Conservation (phyloP, 2,329 filamentous ascomycete species). For the Stachybotrys elegans region DNA sequence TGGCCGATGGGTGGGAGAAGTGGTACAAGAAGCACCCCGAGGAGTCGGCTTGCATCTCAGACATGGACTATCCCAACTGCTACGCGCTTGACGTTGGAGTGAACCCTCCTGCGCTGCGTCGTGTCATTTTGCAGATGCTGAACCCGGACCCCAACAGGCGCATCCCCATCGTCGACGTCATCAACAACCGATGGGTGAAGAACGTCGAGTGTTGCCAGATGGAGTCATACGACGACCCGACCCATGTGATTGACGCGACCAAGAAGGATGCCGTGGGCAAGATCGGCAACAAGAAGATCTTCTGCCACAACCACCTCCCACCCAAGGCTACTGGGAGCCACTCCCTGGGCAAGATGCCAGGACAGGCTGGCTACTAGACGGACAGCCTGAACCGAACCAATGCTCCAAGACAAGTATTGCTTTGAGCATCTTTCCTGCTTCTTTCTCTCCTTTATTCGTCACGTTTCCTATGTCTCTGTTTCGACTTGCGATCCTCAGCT, state of each 20-base stretch:
- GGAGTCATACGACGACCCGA: conserved; percentile 62
- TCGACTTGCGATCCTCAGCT: too few relatives aligned
- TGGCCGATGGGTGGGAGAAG: conserved; percentile 63
- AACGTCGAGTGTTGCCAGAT: conserved; percentile 74
- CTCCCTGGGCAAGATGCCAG: conserved; percentile 51
- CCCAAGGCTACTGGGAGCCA: conserved; percentile 39
- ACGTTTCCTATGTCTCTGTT: neutral
- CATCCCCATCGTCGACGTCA: conserved; percentile 62
- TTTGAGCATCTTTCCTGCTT: neutral
- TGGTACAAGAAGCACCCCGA: conserved; percentile 54
- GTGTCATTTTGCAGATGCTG: conserved; percentile 74
- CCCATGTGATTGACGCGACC: conserved; percentile 56
- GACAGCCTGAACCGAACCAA: conserved; percentile 1
- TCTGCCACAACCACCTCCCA: conserved; percentile 54
- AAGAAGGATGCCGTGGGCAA: conserved; percentile 44
- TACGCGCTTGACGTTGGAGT: conserved; percentile 59
- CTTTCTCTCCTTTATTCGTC: conserved; percentile 2
- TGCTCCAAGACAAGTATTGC: neutral
- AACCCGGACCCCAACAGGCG: conserved; percentile 71
- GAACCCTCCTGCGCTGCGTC: conserved; percentile 63
- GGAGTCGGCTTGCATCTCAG: conserved; percentile 35
- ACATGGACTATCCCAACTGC: conserved; percentile 62
- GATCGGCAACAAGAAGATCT: conserved; percentile 44
- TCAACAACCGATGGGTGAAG: conserved; percentile 68
- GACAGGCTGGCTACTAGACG: conserved; percentile 46